phyloP scores from a whole-genome alignment of 1,139 yeast species.

The Hyphopichia buzzinii region DNA sequence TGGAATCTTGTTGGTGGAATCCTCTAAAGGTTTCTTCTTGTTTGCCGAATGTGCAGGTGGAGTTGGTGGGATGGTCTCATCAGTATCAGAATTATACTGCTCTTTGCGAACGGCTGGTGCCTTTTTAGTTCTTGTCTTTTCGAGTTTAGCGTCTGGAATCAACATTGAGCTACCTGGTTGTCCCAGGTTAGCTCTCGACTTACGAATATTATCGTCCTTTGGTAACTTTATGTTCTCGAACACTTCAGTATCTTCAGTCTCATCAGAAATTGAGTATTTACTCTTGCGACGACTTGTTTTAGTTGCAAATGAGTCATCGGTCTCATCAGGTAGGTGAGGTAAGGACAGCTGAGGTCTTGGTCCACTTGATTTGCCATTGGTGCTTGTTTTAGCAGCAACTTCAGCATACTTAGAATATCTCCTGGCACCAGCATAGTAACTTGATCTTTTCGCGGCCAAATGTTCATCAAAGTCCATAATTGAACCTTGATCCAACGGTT shows the following conservation, averaged over 20 bases:
- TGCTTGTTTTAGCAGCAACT: conserved; percentile 14
- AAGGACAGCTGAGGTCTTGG: conserved; percentile 33
- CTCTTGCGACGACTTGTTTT: conserved; percentile 16
- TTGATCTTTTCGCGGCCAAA: conserved; percentile 37
- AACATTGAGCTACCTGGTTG: conserved; percentile 40
- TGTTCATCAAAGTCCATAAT: conserved; percentile 46
- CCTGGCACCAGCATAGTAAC: conserved; percentile 28
- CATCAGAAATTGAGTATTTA: conserved; percentile 9
- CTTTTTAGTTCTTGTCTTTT: conserved; percentile 14
- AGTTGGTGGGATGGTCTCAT: conserved; percentile 18
- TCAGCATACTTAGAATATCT: conserved; percentile 21
- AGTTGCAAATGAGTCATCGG: conserved; percentile 39
- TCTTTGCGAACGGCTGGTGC: not conserved
- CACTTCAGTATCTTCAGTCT: conserved; percentile 27
- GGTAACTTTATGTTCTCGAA: conserved; percentile 49
- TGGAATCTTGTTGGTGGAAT: conserved; percentile 29
- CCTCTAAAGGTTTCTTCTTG: conserved; percentile 31
- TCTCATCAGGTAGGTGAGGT: conserved; percentile 30
- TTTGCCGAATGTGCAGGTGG: conserved; percentile 14
- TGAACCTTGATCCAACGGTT: conserved; percentile 36
- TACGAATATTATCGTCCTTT: conserved; percentile 9
- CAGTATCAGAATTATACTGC: conserved; percentile 3
- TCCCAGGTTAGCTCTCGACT: conserved; percentile 23
- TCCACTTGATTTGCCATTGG: conserved; percentile 18
- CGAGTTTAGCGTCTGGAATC: conserved; percentile 21